Percentiles rank a stretch among this genome's conserved stretches.
Evolutionary conservation across 352 stramenopile genomes (phyloP).

Genomic region (Phytophthora litchii): DNA sequence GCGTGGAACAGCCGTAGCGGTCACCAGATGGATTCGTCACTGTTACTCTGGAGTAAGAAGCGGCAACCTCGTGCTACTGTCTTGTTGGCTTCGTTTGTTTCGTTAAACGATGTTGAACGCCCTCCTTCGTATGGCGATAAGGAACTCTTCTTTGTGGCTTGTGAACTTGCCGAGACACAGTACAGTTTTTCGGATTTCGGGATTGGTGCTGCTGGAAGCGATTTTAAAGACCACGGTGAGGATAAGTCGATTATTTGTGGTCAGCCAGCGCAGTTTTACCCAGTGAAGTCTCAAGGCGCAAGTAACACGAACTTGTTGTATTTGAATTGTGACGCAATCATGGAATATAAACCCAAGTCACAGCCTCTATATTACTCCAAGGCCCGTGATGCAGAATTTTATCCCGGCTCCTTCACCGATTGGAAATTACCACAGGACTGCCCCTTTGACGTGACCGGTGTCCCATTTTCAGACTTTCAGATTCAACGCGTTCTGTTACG

Average conservation of each 20-base stretch:
- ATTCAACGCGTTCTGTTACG: constrained; percentile 36
- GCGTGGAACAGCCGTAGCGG: constrained; percentile 55
- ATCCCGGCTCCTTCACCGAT: constrained; percentile 42
- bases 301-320: constrained; percentile 38
- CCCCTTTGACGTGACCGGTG: constrained; percentile 39
- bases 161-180: constrained; percentile 56
- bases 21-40: constrained; percentile 65
- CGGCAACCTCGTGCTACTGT: constrained; percentile 53
- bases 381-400: constrained; percentile 33
- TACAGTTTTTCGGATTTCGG: constrained; percentile 59
- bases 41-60: constrained; percentile 64
- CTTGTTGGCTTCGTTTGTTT: constrained; percentile 51
- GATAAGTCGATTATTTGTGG: constrained; percentile 48
- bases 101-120: constrained; percentile 29
- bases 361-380: constrained; percentile 41
- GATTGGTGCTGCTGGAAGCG: constrained; percentile 44
- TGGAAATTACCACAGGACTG: constrained; percentile 43
- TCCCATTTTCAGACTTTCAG: constrained; percentile 36
- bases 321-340: constrained; percentile 56
- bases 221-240: constrained; percentile 30
- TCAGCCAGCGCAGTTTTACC: constrained; percentile 50
- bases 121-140: constrained; percentile 59
- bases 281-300: constrained; percentile 18
- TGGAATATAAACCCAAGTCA: constrained; percentile 37
- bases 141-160: constrained; percentile 62